Conservation (phyloP, 2,329 filamentous ascomycete species). For the Fusarium bactridioides region DNA sequence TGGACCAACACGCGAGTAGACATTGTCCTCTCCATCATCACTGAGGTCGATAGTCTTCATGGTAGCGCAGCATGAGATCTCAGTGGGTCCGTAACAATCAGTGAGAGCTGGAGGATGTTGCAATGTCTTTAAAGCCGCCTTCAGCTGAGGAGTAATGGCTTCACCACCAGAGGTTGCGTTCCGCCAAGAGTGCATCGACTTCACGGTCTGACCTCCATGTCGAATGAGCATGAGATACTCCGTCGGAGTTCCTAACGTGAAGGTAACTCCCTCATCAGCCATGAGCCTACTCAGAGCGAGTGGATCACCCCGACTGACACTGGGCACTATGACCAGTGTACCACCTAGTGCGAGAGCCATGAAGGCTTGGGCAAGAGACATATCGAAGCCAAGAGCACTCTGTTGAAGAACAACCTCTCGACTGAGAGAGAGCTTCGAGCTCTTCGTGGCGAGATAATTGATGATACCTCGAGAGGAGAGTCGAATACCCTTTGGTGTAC, state of each 20-base stretch:
- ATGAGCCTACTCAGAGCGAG: neutral
- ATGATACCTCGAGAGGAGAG: neutral
- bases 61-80: neutral
- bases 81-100: neutral
- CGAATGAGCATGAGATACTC: neutral
- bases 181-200: neutral
- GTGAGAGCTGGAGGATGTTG: neutral
- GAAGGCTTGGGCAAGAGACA: neutral
- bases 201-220: neutral
- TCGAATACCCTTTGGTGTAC: neutral
- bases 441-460: neutral
- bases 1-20: neutral
- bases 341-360: neutral
- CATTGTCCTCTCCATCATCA: rapidly evolving
- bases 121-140: rapidly evolving
- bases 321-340: rapidly evolving
- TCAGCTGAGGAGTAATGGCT: neutral
- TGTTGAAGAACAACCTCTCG: neutral
- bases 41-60: neutral
- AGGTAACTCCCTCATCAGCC: neutral
- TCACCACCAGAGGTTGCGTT: neutral
- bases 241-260: neutral
- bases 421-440: neutral
- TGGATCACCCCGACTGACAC: neutral
- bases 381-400: neutral